Percentiles rank a stretch among this genome's conserved stretches.
These are phyloP conservation scores for Purpureocillium takamizusanense DNA, from an alignment of 2,329 filamentous ascomycete species.

Conservation along the genomic window DNA sequence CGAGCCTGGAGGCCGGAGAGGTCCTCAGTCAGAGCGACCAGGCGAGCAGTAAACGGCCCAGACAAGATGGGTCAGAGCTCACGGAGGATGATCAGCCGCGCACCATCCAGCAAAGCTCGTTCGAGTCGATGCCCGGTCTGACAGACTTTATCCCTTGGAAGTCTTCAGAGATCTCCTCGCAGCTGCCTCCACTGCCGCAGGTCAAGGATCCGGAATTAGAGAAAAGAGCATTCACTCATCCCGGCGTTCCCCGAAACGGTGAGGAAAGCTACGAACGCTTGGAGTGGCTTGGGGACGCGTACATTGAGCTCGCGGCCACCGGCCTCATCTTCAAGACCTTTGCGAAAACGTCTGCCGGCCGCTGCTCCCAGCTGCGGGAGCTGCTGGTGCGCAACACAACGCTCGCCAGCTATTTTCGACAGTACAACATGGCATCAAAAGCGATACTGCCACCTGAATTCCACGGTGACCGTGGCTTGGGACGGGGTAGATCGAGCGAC, in stretches of 20 bases:
- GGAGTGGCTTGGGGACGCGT: conserved; percentile 84
- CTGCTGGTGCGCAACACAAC: conserved; percentile 73
- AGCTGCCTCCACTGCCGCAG: conserved; percentile 49
- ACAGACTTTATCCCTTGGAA: conserved; percentile 35
- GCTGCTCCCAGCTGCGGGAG: conserved; percentile 69
- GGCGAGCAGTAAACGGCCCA: conserved; percentile 6
- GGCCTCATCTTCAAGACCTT: conserved; percentile 69
- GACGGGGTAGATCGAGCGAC: conserved; percentile 22
- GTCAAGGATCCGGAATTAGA: conserved; percentile 52
- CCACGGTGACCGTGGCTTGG: conserved; percentile 14
- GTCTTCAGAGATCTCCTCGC: conserved; percentile 35
- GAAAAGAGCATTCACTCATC: conserved; percentile 58
- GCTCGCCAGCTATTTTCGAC: conserved; percentile 56
- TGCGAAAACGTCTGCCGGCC: conserved; percentile 53
- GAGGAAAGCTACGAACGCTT: conserved; percentile 67
- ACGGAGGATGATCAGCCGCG: no score
- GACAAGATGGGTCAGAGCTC: not conserved
- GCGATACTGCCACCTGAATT: conserved; percentile 46
- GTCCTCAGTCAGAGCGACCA: not conserved
- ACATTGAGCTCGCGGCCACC: conserved; percentile 69
- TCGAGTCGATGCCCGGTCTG: conserved; percentile 4
- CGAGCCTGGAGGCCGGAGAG: conserved; percentile 1
- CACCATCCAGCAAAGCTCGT: not conserved
- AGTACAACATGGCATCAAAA: conserved; percentile 62
- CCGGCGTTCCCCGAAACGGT: conserved; percentile 27